Percentiles rank a stretch among this genome's conserved stretches.
phyloP scores from a whole-genome alignment of 768 basidiomycete species.

The Boletus coccyginus region DNA sequence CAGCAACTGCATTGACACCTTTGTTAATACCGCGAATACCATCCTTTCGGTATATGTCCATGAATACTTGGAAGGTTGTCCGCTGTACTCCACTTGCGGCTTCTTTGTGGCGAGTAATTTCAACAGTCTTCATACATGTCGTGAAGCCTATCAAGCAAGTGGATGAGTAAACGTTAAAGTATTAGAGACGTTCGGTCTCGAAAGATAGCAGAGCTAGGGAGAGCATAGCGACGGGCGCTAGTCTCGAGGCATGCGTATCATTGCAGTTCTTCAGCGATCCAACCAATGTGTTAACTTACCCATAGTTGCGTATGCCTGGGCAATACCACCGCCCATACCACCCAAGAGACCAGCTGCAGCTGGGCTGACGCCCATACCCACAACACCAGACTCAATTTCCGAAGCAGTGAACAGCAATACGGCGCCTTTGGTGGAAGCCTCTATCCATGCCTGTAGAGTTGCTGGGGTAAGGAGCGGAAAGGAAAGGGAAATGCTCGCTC shows the following conservation, averaged over 20 bases:
- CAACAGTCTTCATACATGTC: conserved; percentile 99
- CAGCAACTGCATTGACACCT: conserved; percentile 94
- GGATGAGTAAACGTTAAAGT: conserved; percentile 7
- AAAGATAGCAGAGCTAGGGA: conserved; percentile 12
- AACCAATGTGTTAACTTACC: conserved; percentile 52
- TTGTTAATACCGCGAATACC: conserved; percentile 98
- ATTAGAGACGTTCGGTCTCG: not conserved
- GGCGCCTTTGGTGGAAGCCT: conserved; percentile 97
- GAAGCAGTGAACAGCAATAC: conserved; percentile 96
- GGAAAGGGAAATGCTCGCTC: not conserved
- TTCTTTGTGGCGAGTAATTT: conserved; percentile 95
- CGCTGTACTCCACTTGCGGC: conserved; percentile 81
- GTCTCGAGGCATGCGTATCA: conserved; percentile 21
- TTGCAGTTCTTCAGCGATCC: conserved; percentile 4
- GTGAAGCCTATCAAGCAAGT: conserved; percentile 70
- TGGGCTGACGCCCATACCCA: conserved; percentile 68
- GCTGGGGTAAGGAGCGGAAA: not conserved
- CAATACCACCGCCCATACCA: conserved; percentile 96
- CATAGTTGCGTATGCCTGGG: conserved; percentile 99
- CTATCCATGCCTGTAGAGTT: conserved; percentile 87
- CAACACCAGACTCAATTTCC: conserved; percentile 78
- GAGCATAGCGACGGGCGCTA: conserved; percentile 18
- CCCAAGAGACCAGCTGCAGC: conserved; percentile 87
- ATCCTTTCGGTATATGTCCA: conserved; percentile 90
- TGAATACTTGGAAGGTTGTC: conserved; percentile 92